Evolutionary conservation across 2,329 filamentous ascomycete genomes (phyloP).

Genomic region (Diaporthe sp.): DNA sequence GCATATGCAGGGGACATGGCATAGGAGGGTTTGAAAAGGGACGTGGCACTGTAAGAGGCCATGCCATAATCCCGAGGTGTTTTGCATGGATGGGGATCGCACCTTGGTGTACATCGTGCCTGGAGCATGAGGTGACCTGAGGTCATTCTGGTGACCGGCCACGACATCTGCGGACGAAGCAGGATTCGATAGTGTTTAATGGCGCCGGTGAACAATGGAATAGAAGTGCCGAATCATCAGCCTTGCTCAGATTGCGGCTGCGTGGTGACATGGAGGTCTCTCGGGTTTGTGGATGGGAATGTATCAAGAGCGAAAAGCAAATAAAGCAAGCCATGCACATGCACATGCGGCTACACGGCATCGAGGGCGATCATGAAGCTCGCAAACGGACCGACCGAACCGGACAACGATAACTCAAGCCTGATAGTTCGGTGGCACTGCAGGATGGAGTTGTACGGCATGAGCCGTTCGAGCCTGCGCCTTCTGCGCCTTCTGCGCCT

Average conservation of each 20-base stretch:
- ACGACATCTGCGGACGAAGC: constrained; percentile 6
- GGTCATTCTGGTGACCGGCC: neutral
- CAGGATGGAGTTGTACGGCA: constrained; percentile 4
- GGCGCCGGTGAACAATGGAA: neutral
- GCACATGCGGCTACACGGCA: constrained; percentile 4
- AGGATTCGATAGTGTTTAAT: constrained; percentile 23
- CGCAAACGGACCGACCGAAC: constrained; percentile 25
- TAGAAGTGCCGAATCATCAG: neutral
- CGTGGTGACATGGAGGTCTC: neutral
- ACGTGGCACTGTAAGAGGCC: neutral
- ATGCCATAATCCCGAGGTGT: neutral
- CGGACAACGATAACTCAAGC: constrained; percentile 6
- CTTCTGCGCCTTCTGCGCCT: neutral
- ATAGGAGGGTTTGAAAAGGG: neutral
- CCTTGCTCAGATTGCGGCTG: constrained; percentile 13
- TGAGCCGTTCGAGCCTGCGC: neutral
- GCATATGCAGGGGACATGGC: neutral
- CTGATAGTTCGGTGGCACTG: constrained; percentile 1
- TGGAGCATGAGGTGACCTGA: constrained; percentile 1
- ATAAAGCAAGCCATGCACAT: neutral
- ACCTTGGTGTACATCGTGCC: neutral
- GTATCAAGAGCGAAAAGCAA: neutral
- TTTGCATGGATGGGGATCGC: constrained; percentile 1
- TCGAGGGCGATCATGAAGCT: constrained; percentile 19
- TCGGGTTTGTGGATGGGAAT: neutral